Base-by-base conservation (phyloP, 2,329 filamentous ascomycete species). In the Cadophora sp. region DNA sequence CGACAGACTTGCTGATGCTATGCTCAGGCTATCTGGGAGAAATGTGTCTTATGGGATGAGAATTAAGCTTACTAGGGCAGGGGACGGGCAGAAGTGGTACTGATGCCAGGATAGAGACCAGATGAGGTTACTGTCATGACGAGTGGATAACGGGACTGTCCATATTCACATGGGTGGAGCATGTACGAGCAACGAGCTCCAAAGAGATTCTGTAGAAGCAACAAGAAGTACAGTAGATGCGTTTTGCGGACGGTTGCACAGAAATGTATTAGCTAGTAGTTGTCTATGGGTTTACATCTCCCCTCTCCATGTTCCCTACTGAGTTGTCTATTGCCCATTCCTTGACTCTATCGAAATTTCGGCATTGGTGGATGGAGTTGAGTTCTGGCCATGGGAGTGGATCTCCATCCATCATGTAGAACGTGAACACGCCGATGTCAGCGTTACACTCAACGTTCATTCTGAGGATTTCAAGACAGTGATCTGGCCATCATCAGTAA, bases 351-450 rank as follows among this genome's bases (percentile, higher is more conserved):
- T 85, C 81, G 66, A 85, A 87, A 71, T 87, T 85, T 41, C 85
- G 78, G 73, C 85, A 87, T 8, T 81, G 83, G 69, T 86, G 84
- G 41, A 81, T 78, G 3, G 84, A 84, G 74, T 82, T 83, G 56
- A 86, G 84, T 45, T 86, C 81, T 2, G 84, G 84, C 84, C 84
- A 86, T 67, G 84, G 82, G 53, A 83, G 80, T 66, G 81, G 79
- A 55, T 76, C 74, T 39, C 77, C 80, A 60, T 78, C 80, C 63
- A 79, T 75, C 59, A 83, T 77, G 66, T 83, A 80, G 75, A 86
- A 86, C 1, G 84, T 83, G 69, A 85, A 85, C 30, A 87, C 80
- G 11, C 84, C 83, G 69, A 85, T 78, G 66, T 87, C 85, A 53
- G 81, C 80, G 71, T 86, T 83, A 72, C 84, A 87, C 81, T 86